Conservation (phyloP, 495 filamentous ascomycete species). For the Lophiotrema nucula region DNA sequence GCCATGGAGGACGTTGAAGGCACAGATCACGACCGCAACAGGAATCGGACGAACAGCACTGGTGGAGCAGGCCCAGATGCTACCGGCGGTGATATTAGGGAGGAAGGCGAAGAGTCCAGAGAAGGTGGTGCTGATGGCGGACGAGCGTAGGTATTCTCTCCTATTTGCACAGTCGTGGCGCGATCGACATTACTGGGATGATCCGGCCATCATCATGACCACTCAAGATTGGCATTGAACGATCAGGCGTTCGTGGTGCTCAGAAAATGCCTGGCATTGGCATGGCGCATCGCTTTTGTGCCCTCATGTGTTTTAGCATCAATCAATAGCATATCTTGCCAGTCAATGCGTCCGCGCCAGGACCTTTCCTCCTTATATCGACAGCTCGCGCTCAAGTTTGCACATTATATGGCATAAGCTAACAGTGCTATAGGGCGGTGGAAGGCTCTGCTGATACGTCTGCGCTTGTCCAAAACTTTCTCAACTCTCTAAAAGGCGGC, state of each 20-base stretch:
- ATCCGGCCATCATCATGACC: background rate
- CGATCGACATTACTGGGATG: constrained; percentile 14
- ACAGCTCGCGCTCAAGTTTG: background rate
- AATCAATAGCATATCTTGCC: too few species aligned
- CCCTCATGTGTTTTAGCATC: too few species aligned
- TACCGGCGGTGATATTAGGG: constrained; percentile 83
- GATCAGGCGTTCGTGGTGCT: constrained; percentile 26
- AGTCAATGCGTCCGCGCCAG: constrained; percentile 30
- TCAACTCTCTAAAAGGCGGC: constrained; percentile 73
- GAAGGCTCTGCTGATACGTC: constrained; percentile 53
- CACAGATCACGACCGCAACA: constrained; percentile 55
- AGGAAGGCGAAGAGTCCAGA: constrained; percentile 82
- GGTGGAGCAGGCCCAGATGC: constrained; percentile 83
- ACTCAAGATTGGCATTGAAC: background rate
- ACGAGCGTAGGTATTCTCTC: constrained; percentile 86
- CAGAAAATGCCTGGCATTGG: constrained; percentile 2
- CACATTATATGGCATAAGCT: constrained; percentile 9
- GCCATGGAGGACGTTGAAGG: constrained; percentile 83
- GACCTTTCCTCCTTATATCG: constrained; percentile 35
- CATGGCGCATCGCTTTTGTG: constrained; percentile 1
- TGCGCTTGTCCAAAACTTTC: constrained; percentile 76
- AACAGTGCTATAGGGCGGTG: constrained; percentile 21
- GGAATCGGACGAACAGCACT: constrained; percentile 56
- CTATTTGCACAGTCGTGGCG: constrained; percentile 25
- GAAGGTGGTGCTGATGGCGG: constrained; percentile 94